Conservation (phyloP, 2,329 filamentous ascomycete species). For the Elsinoe ampelina region DNA sequence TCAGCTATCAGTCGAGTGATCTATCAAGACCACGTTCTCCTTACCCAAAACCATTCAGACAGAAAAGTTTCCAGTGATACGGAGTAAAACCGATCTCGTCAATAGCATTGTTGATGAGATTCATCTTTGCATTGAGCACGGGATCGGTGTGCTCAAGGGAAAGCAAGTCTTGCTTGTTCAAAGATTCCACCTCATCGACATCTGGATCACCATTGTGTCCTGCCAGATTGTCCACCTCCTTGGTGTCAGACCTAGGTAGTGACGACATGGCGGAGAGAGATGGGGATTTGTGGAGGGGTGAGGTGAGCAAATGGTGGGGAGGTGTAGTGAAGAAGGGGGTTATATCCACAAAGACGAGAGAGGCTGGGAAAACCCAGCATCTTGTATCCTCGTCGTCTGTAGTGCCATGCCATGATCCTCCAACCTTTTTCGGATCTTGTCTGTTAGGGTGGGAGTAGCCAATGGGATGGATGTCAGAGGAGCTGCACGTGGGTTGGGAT, state of each 20-base stretch:
- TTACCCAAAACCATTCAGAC: conserved; percentile 52
- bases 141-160: conserved; percentile 47
- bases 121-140: conserved; percentile 57
- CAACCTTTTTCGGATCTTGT: background rate
- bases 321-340: background rate
- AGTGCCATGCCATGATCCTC: background rate
- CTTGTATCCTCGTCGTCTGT: background rate
- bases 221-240: background rate
- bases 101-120: conserved; percentile 57
- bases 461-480: background rate
- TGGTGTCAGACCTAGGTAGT: background rate
- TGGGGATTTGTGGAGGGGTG: background rate
- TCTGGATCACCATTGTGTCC: background rate
- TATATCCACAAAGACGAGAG: background rate
- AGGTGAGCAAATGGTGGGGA: background rate
- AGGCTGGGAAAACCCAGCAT: background rate
- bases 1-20: conserved; percentile 49
- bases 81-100: conserved; percentile 45
- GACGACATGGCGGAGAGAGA: background rate
- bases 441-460: background rate
- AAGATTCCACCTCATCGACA: background rate
- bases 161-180: conserved; percentile 7
- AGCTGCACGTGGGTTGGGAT: conserved; percentile 1
- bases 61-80: conserved; percentile 51
- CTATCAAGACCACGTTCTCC: conserved; percentile 22